Evolutionary conservation across 2,329 filamentous ascomycete species (phyloP).

Genomic region (Ampelomyces quisqualis): DNA sequence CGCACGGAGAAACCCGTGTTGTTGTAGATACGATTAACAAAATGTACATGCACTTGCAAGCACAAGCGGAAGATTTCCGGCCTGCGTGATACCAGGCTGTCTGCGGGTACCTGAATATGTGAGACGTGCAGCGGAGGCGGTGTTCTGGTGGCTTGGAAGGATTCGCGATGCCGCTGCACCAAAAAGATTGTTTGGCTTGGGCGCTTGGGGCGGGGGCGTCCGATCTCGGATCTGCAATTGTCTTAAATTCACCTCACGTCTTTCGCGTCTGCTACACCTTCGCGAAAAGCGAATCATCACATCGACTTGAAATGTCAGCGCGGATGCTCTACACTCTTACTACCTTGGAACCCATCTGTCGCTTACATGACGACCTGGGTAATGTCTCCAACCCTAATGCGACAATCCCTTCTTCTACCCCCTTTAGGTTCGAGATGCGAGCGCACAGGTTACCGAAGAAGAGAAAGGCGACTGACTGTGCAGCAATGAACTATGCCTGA

Average conservation of each 20-base stretch:
- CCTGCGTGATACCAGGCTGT: not conserved
- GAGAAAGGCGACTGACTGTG: conserved; percentile 1
- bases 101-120: not conserved
- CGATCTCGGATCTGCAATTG: conserved; percentile 16
- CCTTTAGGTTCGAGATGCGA: not conserved
- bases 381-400: too few species aligned
- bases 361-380: not conserved
- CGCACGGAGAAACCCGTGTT: too few species aligned
- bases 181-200: not conserved
- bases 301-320: not conserved
- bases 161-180: conserved; percentile 21
- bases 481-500: conserved; percentile 3
- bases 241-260: conserved; percentile 26
- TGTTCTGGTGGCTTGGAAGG: conserved; percentile 24
- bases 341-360: not conserved
- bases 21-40: too few species aligned
- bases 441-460: not conserved
- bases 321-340: not conserved
- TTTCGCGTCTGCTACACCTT: too few species aligned
- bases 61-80: not conserved
- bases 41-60: too few species aligned
- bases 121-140: conserved; percentile 10
- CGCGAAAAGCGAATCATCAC: too few species aligned
- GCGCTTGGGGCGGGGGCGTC: conserved; percentile 15
- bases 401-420: not conserved